These are phyloP conservation scores for Climacium dendroides DNA, from an alignment of 225 moss, liverwort and hornwort genomes.

Conservation along the genomic window DNA sequence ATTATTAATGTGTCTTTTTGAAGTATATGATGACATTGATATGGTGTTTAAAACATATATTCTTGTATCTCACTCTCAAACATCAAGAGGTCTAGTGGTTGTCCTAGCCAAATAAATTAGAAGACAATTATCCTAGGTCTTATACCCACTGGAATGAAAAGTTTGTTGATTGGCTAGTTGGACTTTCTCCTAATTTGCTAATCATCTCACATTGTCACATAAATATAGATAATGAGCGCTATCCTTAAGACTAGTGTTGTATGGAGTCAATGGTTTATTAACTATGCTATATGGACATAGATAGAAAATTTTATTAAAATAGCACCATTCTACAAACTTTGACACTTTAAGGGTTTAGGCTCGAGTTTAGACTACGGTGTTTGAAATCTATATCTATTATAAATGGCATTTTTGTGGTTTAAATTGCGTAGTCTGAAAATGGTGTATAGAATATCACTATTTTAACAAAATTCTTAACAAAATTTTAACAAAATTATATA, in stretches of 20 bases:
- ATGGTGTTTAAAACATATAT: not conserved
- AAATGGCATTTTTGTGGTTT: no score
- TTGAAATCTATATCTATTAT: no score
- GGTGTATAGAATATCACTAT: no score
- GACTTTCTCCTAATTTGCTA: accelerated
- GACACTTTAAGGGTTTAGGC: no score
- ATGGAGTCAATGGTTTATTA: not conserved
- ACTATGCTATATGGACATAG: accelerated
- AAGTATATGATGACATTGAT: accelerated
- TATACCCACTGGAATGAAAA: accelerated
- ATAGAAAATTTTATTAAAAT: no score
- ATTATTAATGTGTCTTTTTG: not conserved
- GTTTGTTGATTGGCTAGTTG: accelerated
- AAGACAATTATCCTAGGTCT: not conserved
- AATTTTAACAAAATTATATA: no score
- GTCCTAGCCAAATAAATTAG: not conserved
- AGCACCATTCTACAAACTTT: no score
- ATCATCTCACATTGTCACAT: not conserved
- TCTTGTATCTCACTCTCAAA: not conserved
- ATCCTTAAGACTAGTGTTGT: not conserved
- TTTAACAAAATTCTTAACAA: no score
- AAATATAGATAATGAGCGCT: not conserved
- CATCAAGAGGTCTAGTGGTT: not conserved
- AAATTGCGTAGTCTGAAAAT: no score
- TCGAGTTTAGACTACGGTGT: no score